phyloP scores from a whole-genome alignment of 2,329 filamentous ascomycete genomes.

The Triangularia setosa region DNA sequence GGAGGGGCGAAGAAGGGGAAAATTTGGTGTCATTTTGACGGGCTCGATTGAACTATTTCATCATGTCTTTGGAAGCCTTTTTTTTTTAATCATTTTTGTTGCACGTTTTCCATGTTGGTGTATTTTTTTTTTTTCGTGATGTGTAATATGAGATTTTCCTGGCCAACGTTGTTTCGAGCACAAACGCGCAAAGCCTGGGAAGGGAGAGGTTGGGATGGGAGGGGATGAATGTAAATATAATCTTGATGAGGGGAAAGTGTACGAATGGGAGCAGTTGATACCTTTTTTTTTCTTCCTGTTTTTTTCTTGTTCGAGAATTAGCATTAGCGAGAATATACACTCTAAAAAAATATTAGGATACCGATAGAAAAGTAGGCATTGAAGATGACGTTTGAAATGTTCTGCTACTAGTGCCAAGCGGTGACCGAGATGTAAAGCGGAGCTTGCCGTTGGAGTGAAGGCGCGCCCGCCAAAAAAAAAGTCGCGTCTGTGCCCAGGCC shows the following conservation, averaged over 20 bases:
- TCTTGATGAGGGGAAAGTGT: not conserved
- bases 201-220: not conserved
- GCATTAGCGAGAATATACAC: not conserved
- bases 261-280: not conserved
- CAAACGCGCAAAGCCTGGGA: not conserved
- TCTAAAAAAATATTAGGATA: not conserved
- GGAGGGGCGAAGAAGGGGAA: not conserved
- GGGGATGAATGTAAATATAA: not conserved
- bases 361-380: too few relatives aligned
- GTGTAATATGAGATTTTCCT: not conserved
- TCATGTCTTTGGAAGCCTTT: not conserved
- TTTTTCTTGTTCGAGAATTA: not conserved
- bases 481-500: slow-evolving; percentile 21
- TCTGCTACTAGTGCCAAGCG: too few relatives aligned
- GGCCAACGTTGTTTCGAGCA: not conserved
- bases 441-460: slow-evolving; percentile 20
- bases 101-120: not conserved
- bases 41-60: not conserved
- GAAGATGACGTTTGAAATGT: too few relatives aligned
- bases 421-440: slow-evolving; percentile 4
- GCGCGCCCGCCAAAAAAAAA: slow-evolving; percentile 10
- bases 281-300: not conserved
- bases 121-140: not conserved
- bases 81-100: not conserved
- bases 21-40: not conserved